Evolutionary conservation across 495 filamentous ascomycete genomes (phyloP), one percentile per base, ranked within the genome.

Genomic region (Staphylotrichum tortipilum): DNA sequence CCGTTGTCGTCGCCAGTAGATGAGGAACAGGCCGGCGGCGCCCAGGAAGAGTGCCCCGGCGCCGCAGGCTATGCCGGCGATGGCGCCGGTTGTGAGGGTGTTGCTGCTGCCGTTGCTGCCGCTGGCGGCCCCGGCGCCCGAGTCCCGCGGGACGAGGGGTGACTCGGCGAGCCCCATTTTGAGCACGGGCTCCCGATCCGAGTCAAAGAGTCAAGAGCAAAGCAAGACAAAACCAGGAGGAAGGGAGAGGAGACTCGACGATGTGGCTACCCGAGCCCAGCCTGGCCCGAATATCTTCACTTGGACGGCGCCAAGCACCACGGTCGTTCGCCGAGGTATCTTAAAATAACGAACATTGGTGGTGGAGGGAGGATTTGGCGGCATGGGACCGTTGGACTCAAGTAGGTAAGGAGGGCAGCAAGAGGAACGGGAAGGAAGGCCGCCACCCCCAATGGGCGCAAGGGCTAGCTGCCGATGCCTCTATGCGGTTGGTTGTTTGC

Each of bases 11-110:
- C 69, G 61, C 45, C 63, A 68, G 57, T 76, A 68, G 17, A 73
- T 50, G 45, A 65, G 30, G 48, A 76, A 74, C 7, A 76, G 49
- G 11, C 47, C 61, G 15, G 56, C 46, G 3, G 62, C 62, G 4
- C 62, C 63, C 11, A 74, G 36, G 42, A 75, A 68, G 28, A 73
- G 52, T 1, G 68, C 54, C 7, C 55, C 62, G 11, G 59, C 62
- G 7, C 66, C 71, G 23, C 68, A 40, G 11, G 64, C 64, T 30
- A 76, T 75, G 19, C 73, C 73, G 24, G 65, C 67, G 38, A 75
- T 74, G 22, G 70, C 64, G 8, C 70, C 70, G 17, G 70, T 68
- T 4, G 65, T 64, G 53, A 73, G 61, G 34, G 36, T 50, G 19
- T 54, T 47, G 7, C 37, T 33, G n/a, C n/a, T n/a, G n/a, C n/a